A percentile compares a stretch with the other conserved stretches of the same genome.
phyloP scores from a whole-genome alignment of 305 asterid genomes.

The Fraxinus paxiana region DNA sequence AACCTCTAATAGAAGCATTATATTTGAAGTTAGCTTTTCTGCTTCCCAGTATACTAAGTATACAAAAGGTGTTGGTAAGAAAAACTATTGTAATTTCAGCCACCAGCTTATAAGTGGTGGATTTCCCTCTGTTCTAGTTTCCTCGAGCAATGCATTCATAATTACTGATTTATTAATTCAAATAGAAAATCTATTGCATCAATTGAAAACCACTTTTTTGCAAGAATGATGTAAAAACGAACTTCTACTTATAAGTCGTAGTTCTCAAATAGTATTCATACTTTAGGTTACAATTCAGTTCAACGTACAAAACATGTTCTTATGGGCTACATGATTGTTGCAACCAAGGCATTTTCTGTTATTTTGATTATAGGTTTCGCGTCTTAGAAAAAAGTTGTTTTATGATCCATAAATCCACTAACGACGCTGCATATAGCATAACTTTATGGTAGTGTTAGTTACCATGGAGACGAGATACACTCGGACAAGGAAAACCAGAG shows the following conservation, averaged over 20 bases:
- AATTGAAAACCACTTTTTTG: not conserved
- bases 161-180: not conserved
- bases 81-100: not conserved
- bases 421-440: not conserved
- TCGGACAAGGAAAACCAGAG: not conserved
- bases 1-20: not conserved
- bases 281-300: not conserved
- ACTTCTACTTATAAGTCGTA: not conserved
- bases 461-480: not conserved
- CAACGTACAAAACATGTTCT: not conserved
- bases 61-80: not conserved
- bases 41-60: not conserved
- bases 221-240: not conserved
- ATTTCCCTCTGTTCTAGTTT: not conserved
- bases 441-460: not conserved
- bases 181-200: not conserved
- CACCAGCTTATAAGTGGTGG: not conserved
- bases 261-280: not conserved
- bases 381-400: not conserved
- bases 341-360: not conserved
- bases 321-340: not conserved
- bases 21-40: not conserved
- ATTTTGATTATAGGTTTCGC: not conserved
- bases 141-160: not conserved
- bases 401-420: not conserved